Conservation (phyloP, 345 rosid genomes). For the Murraya koenigii region DNA sequence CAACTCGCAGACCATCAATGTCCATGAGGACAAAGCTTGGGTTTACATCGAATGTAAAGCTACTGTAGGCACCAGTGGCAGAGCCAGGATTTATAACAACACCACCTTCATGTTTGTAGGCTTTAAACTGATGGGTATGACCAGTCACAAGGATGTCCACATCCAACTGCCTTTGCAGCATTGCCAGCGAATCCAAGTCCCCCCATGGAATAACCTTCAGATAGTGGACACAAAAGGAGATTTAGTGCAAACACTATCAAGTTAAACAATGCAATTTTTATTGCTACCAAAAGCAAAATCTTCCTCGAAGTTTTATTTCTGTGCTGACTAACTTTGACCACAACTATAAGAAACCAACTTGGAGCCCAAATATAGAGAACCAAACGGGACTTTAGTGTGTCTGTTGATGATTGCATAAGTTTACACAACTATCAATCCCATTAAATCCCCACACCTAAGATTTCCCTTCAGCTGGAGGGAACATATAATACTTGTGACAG, state of each 20-base stretch:
- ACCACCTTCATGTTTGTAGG: constrained; percentile 45
- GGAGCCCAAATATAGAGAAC: background rate
- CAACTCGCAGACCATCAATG: constrained; percentile 40
- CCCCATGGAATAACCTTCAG: constrained; percentile 44
- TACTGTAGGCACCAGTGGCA: constrained; percentile 45
- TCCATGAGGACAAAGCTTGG: constrained; percentile 49
- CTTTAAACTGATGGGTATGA: constrained; percentile 45
- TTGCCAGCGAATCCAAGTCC: constrained; percentile 36
- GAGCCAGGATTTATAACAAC: constrained; percentile 45
- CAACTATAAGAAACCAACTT: background rate
- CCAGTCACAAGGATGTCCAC: constrained; percentile 45
- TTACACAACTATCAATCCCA: background rate
- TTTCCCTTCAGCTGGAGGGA: background rate
- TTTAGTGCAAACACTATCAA: background rate
- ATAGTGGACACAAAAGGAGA: background rate
- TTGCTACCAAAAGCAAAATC: background rate
- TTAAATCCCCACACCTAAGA: background rate
- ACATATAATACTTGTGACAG: background rate
- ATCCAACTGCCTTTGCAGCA: constrained; percentile 45
- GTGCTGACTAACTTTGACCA: background rate
- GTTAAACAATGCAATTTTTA: background rate
- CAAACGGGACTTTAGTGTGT: background rate
- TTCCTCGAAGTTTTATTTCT: background rate
- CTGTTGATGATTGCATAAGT: background rate
- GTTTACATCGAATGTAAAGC: constrained; percentile 36